Percentiles rank a stretch among this genome's conserved stretches.
Evolutionary conservation across 2,329 filamentous ascomycete genomes (phyloP).

Genomic region (Exophiala oligosperma): DNA sequence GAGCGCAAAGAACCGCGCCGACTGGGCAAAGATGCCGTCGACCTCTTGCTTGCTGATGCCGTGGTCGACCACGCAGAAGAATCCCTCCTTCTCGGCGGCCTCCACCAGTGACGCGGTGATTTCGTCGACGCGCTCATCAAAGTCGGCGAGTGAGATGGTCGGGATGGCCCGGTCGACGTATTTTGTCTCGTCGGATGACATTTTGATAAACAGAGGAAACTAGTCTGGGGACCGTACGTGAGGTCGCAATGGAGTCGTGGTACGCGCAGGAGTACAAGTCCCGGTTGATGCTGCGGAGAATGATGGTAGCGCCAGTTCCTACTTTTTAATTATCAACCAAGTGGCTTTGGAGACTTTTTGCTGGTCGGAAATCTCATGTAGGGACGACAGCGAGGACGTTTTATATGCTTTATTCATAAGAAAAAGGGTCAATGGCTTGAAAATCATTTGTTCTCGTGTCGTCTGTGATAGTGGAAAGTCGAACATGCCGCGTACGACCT

Average conservation of each 20-base stretch:
- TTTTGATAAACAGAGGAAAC: neutral
- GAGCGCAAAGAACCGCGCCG: slow-evolving; percentile 56
- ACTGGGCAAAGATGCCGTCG: slow-evolving; percentile 52
- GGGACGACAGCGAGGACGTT: neutral
- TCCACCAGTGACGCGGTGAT: slow-evolving; percentile 55
- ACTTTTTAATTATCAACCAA: too few relatives aligned
- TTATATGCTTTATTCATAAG: neutral
- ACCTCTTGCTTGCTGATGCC: slow-evolving; percentile 53
- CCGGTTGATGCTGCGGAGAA: too few relatives aligned
- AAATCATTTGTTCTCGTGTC: neutral
- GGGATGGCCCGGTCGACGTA: slow-evolving; percentile 45
- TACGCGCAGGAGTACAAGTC: too few relatives aligned
- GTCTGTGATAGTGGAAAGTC: neutral
- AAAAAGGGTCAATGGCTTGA: neutral
- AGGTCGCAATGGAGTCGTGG: too few relatives aligned
- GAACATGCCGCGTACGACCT: neutral
- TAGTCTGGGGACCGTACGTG: too few relatives aligned
- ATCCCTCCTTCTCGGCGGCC: slow-evolving; percentile 61
- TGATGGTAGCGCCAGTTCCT: neutral
- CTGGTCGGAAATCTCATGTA: neutral
- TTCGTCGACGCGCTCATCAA: slow-evolving; percentile 52
- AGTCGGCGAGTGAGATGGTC: slow-evolving; percentile 56
- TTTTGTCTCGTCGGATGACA: slow-evolving; percentile 16
- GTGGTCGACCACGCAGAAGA: slow-evolving; percentile 60
- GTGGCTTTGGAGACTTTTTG: too few relatives aligned